Conservation (phyloP, 2,329 filamentous ascomycete species). For the Claviceps quebecensis region DNA sequence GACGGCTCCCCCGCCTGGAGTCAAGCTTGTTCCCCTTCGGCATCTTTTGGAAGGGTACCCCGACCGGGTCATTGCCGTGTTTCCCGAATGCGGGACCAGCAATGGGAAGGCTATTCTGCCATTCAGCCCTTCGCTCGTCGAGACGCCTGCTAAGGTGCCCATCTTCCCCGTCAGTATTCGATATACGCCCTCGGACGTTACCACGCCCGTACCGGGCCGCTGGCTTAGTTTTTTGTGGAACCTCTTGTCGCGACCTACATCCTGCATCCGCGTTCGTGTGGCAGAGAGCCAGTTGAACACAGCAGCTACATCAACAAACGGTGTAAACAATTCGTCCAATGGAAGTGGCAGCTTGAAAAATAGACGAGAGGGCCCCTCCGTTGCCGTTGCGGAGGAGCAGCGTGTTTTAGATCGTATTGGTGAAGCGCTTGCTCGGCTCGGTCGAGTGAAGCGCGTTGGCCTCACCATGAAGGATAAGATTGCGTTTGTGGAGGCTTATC, state of each 20-base stretch:
- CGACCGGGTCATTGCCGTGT: conserved; percentile 65
- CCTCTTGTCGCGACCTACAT: conserved; percentile 69
- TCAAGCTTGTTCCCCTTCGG: conserved; percentile 44
- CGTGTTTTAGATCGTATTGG: conserved; percentile 63
- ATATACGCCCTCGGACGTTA: conserved; percentile 80
- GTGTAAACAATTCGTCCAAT: conserved; percentile 12
- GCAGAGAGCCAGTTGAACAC: conserved; percentile 56
- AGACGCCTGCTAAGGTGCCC: conserved; percentile 49
- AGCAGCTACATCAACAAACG: conserved; percentile 23
- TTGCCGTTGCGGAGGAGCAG: conserved; percentile 43
- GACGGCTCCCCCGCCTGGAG: conserved; percentile 28
- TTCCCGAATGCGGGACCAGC: conserved; percentile 87
- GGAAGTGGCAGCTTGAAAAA: conserved; percentile 15
- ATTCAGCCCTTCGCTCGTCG: conserved; percentile 63
- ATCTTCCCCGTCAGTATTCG: conserved; percentile 86
- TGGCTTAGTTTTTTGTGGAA: conserved; percentile 72
- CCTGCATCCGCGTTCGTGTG: conserved; percentile 81
- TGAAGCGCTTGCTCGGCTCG: conserved; percentile 75
- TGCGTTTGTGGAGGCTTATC: conserved; percentile 61
- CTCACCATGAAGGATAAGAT: conserved; percentile 72
- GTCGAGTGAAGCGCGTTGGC: conserved; percentile 77
- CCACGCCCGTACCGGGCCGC: conserved; percentile 69
- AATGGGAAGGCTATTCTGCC: conserved; percentile 85
- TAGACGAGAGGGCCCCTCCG: conserved; percentile 11
- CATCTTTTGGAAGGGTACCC: conserved; percentile 55